Percentiles rank a stretch among this genome's conserved stretches.
Conservation (phyloP, 768 basidiomycete genomes). For the Terana coerulea region DNA sequence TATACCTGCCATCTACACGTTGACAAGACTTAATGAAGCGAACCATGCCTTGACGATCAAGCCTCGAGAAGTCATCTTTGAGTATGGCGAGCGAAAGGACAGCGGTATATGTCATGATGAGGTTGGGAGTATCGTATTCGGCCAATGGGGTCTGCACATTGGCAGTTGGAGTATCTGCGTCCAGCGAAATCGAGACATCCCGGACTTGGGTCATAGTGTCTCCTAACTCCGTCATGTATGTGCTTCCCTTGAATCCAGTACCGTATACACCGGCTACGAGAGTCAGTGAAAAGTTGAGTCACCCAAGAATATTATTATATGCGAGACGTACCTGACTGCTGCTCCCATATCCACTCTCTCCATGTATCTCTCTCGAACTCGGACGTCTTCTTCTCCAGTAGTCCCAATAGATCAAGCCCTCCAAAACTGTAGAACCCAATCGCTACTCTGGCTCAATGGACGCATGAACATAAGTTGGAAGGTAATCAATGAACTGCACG, state of each 20-base stretch:
- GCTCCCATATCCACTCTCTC: slow-evolving; percentile 86
- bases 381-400: slow-evolving; percentile 41
- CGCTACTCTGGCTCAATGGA: slow-evolving; percentile 54
- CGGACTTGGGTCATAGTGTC: too few relatives aligned
- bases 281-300: background rate
- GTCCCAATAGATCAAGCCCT: slow-evolving; percentile 70
- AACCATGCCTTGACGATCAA: slow-evolving; percentile 69
- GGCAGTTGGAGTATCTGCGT: slow-evolving; percentile 10
- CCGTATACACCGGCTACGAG: slow-evolving; percentile 58
- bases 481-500: slow-evolving; percentile 1
- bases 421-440: slow-evolving; percentile 88
- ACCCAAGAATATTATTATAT: slow-evolving; percentile 12
- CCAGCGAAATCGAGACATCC: background rate
- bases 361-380: slow-evolving; percentile 56
- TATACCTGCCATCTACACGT: slow-evolving; percentile 78
- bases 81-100: slow-evolving; percentile 80
- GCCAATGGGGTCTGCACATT: slow-evolving; percentile 33
- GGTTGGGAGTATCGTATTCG: slow-evolving; percentile 67
- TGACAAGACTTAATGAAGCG: slow-evolving; percentile 71
- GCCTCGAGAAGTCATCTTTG: slow-evolving; percentile 72
- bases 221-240: slow-evolving; percentile 79
- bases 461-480: background rate
- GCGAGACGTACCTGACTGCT: slow-evolving; percentile 59
- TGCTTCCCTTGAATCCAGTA: slow-evolving; percentile 71
- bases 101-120: slow-evolving; percentile 94